phyloP scores from a whole-genome alignment of 768 basidiomycete species.

The Boletus sensibilis region DNA sequence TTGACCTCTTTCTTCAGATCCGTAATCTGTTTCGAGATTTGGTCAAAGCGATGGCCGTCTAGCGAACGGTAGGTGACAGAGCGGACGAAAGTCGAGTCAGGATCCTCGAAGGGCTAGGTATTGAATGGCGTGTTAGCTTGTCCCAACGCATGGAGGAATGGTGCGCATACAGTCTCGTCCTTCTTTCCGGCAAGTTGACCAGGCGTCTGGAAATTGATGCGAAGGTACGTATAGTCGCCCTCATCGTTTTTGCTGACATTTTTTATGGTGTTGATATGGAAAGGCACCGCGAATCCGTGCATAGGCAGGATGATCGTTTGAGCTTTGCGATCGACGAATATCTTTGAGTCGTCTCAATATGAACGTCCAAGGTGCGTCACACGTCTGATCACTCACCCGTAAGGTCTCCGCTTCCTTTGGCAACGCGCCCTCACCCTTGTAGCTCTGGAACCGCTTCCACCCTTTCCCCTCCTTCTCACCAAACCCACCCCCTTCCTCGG shows the following conservation, averaged over 20 bases:
- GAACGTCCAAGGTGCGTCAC: constrained; percentile 3
- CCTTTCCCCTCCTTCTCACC: constrained; percentile 86
- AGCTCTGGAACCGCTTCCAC: constrained; percentile 96
- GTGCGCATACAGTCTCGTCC: constrained; percentile 81
- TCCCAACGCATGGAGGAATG: background rate
- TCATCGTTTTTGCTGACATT: constrained; percentile 98
- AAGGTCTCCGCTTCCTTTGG: constrained; percentile 81
- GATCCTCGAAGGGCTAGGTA: constrained; percentile 88
- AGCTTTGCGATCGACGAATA: constrained; percentile 87
- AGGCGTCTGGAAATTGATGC: constrained; percentile 98
- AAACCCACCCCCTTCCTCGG: constrained; percentile 72
- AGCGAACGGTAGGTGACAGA: constrained; percentile 91
- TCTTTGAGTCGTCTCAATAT: constrained; percentile 44
- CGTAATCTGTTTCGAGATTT: constrained; percentile 87
- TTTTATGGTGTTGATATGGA: constrained; percentile 98
- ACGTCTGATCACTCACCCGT: constrained; percentile 51
- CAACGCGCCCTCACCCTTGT: constrained; percentile 89
- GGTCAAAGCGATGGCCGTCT: constrained; percentile 87
- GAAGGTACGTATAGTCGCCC: constrained; percentile 88
- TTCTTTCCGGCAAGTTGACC: constrained; percentile 98
- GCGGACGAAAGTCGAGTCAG: constrained; percentile 93
- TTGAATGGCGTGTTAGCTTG: background rate
- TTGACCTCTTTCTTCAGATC: constrained; percentile 96
- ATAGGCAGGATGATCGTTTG: constrained; percentile 90
- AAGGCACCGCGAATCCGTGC: constrained; percentile 93